These are phyloP conservation scores for Tolypocladium pustulatum DNA, from an alignment of 2,329 filamentous ascomycete species.

Conservation along the genomic window DNA sequence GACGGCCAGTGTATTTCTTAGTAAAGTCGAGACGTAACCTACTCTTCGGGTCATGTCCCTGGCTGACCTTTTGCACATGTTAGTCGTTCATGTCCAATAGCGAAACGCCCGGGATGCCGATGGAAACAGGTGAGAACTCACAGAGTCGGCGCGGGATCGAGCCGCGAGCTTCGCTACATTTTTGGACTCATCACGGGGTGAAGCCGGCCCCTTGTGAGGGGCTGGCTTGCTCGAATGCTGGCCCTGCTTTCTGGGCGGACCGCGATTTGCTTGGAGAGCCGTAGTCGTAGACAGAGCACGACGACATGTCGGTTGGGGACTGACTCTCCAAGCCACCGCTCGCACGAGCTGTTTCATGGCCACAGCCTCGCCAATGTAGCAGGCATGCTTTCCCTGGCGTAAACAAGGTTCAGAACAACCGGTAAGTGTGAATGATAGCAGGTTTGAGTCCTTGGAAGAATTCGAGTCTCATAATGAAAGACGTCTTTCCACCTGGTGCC, in stretches of 20 bases:
- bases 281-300: constrained; percentile 18
- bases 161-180: constrained; percentile 1
- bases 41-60: constrained; percentile 23
- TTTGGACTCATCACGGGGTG: not conserved
- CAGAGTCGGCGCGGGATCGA: constrained; percentile 12
- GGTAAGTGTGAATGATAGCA: not conserved
- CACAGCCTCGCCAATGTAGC: not conserved
- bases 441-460: not conserved
- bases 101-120: no score
- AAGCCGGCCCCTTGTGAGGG: not conserved
- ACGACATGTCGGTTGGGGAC: constrained; percentile 8
- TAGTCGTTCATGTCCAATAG: not conserved
- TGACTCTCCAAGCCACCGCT: constrained; percentile 12
- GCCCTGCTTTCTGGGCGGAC: not conserved
- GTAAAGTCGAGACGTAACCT: constrained; percentile 16
- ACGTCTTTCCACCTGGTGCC: not conserved
- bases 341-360: constrained; percentile 20
- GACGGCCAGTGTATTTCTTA: constrained; percentile 14
- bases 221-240: not conserved
- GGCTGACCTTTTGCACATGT: constrained; percentile 14
- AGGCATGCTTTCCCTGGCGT: constrained; percentile 1
- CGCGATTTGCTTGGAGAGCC: constrained; percentile 5
- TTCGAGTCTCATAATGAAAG: not conserved
- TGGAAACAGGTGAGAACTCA: constrained; percentile 8
- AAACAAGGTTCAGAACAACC: not conserved